A percentile compares a stretch with the other conserved stretches of the same genome.
Conservation (phyloP, 139 green algal genomes). For the Spirogloea muscicola region DNA sequence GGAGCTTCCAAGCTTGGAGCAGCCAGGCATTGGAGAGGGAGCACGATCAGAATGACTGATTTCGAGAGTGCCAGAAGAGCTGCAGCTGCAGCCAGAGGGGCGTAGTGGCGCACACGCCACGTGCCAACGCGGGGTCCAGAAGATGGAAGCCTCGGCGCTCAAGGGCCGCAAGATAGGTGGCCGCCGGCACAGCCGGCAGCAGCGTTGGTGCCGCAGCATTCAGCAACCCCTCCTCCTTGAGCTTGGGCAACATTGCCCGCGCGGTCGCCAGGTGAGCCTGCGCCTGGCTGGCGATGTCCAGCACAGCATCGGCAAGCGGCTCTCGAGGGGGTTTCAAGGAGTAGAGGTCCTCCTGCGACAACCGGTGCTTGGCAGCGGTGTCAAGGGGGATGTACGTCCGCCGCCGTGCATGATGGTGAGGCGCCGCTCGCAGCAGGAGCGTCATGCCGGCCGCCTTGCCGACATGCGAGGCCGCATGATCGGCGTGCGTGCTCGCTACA, state of each 20-base stretch:
- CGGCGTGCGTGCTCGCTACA: conserved; percentile 14
- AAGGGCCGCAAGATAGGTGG: conserved; percentile 13
- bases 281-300: conserved; percentile 32
- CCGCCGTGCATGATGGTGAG: conserved; percentile 8
- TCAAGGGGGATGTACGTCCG: conserved; percentile 45
- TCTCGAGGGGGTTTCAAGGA: not conserved
- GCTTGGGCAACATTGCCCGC: not conserved
- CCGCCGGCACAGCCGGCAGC: conserved; percentile 6
- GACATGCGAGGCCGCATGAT: conserved; percentile 51
- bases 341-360: conserved; percentile 41
- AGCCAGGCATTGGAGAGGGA: no score
- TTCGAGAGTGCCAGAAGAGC: conserved; percentile 11
- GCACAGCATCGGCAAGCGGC: conserved; percentile 20
- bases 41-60: no score
- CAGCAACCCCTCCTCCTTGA: not conserved
- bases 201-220: not conserved
- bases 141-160: conserved; percentile 32
- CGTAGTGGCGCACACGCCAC: conserved; percentile 6
- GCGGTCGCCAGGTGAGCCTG: conserved; percentile 43
- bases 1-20: no score
- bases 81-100: conserved; percentile 25
- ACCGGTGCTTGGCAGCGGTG: conserved; percentile 24
- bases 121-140: conserved; percentile 2
- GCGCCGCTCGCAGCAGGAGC: conserved; percentile 32
- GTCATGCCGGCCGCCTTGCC: conserved; percentile 44